Base-by-base conservation (phyloP, 805 yeast species). In the Candida ovalis region DNA sequence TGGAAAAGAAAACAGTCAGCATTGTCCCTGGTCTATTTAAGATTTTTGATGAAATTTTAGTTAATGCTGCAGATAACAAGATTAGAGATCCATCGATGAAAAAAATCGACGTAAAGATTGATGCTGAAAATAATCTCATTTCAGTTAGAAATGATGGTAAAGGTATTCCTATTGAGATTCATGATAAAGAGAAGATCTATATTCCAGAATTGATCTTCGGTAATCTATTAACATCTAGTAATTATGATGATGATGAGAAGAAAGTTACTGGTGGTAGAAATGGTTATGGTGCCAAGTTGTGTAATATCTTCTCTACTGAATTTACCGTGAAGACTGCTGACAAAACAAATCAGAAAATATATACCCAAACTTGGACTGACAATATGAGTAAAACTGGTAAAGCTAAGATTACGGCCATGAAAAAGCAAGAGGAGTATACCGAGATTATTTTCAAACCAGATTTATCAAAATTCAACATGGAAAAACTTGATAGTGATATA, bases 231-330 rank as follows among this genome's bases (percentile, higher is more conserved):
- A 94, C 99, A 0, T 91, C 98, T 1, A 88, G 96, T 24, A 94
- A 94, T 69, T 94, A 94, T 66, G 96, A 94, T 66, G 99, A 94
- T 66, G 81, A 92, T 54, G 88, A 94, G 62, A 88, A 88, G 69
- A 94, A 94, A 67, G 97, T 94, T 30, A 88, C 96, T 2, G 99
- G 99, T 73, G 99, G 99, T 68, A 82, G 99, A 74, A 94, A 94
- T 65, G 99, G 99, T 54, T 94, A 83, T 64, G 99, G 99, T 69
- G 99, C 99, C 43, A 94, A 94, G 65, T 73, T 94, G 47, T 94
- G 99, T 80, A 94, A 94, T 67, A 94, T 94, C 53, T 94, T 92
- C 67, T 89, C 97, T 23, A 86, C 90, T 3, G 84, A 86, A 60
- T 94, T 94, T 63, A 77, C 74, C 13, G 77, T 94, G 25, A 97